Base-by-base conservation (phyloP, 1,284 basidiomycete genomes). In the Ganoderma resinaceum region DNA sequence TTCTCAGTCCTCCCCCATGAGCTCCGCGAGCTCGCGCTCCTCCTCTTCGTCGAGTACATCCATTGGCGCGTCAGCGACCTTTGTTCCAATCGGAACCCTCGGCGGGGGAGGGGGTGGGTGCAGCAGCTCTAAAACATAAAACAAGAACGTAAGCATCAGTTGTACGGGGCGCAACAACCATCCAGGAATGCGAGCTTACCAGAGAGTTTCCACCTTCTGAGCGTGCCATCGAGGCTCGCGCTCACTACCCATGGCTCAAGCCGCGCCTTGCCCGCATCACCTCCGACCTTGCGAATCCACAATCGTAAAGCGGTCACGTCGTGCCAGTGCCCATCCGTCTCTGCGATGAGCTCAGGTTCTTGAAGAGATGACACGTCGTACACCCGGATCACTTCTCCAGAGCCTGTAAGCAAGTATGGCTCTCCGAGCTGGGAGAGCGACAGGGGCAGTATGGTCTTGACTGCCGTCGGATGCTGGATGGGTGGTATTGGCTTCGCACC, bases 251-350 rank as follows among this genome's bases (percentile, higher is more conserved):
- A 95, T 8, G 90, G 87, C 75, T 93, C 90, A 4, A 87, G 79
- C 58, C 80, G 80, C 8, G 74, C 63, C 67, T 73, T 73, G 23
- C 80, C 85, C 61, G 78, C 80, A 6, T 84, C 83, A 70, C 85
- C 83, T 26, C 81, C 79, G 3, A 82, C 82, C 20, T 82, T 81
- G 33, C 88, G 85, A 70, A 87, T 79, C 94, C 95, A 97, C 7
- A 92, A 80, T 38, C 85, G 84, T 52, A 98, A 79, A 2, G 87
- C 88, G 6, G 87, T 92, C 12, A 97, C 90, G 73, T 96, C 94
- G 72, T 95, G 94, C 87, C 91, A 95, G 78, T 98, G 96, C 6
- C 88, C 95, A 72, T 96, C 92, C 8, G 95, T 81, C 72, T 88
- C 85, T 20, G 89, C 83, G 23, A 94, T 78, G 49, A 93, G 80